phyloP scores from a whole-genome alignment of 352 stramenopile species.

The Blastocystis sp. region DNA sequence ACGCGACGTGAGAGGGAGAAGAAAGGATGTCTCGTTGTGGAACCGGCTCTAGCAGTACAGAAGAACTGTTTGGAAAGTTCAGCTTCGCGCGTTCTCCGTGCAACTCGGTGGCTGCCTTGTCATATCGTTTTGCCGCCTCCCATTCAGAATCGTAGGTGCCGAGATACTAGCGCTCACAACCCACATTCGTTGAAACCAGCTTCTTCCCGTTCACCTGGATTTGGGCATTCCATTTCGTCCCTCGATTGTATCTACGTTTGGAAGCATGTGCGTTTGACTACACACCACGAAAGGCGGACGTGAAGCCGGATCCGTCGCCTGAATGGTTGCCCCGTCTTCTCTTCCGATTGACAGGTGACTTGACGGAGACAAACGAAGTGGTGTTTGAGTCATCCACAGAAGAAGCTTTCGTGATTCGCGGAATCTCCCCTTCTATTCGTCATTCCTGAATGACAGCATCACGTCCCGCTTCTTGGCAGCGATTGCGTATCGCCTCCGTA shows the following conservation, averaged over 20 bases:
- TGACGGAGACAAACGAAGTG: background rate
- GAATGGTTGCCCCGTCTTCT: too few relatives aligned
- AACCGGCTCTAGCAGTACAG: too few relatives aligned
- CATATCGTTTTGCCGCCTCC: slow-evolving; percentile 51
- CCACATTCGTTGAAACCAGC: background rate
- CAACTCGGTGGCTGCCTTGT: slow-evolving; percentile 2
- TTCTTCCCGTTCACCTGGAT: slow-evolving; percentile 57
- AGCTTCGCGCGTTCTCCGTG: slow-evolving; percentile 39
- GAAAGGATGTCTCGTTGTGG: too few relatives aligned
- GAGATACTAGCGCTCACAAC: slow-evolving; percentile 26
- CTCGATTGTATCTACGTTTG: slow-evolving; percentile 33
- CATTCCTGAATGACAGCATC: background rate
- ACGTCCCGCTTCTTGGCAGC: background rate
- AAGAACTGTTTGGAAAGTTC: slow-evolving; percentile 15
- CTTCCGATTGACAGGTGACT: background rate
- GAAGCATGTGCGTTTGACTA: background rate
- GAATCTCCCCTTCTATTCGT: background rate
- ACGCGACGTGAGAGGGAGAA: too few relatives aligned
- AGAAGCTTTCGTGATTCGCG: background rate
- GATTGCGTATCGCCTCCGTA: background rate
- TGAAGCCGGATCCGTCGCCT: background rate
- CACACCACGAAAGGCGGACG: slow-evolving; percentile 28
- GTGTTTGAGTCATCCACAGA: background rate
- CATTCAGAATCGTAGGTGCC: slow-evolving; percentile 62
- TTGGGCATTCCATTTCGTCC: slow-evolving; percentile 56